These are phyloP conservation scores for Atkinsonella texensis DNA, from an alignment of 2,329 filamentous ascomycete species.

Conservation along the genomic window DNA sequence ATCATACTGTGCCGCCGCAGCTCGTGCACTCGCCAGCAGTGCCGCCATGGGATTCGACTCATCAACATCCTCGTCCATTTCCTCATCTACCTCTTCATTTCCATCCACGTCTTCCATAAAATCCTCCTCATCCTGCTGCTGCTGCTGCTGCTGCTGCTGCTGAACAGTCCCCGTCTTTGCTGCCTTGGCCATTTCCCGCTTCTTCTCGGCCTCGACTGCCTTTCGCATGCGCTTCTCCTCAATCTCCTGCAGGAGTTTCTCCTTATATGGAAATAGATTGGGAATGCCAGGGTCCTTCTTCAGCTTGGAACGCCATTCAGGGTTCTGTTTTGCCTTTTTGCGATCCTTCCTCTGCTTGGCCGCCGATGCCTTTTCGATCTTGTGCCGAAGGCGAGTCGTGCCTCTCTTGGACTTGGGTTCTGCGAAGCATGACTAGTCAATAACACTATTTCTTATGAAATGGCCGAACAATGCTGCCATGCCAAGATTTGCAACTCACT, in stretches of 20 bases:
- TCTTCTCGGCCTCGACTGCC: constrained; percentile 62
- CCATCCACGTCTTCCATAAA: constrained; percentile 37
- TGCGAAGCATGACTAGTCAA: constrained; percentile 22
- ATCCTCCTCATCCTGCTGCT: constrained; percentile 30
- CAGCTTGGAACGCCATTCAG: constrained; percentile 85
- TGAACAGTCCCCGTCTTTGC: constrained; percentile 39
- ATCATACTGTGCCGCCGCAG: constrained; percentile 66
- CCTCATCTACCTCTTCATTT: constrained; percentile 36
- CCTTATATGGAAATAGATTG: constrained; percentile 96
- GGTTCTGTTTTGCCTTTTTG: constrained; percentile 90
- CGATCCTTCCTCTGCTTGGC: constrained; percentile 84
- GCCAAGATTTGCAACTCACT: constrained; percentile 24
- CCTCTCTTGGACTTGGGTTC: constrained; percentile 92
- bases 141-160: constrained; percentile 14
- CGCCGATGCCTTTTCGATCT: constrained; percentile 85
- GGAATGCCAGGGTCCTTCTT: constrained; percentile 99
- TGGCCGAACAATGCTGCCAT: too few species aligned
- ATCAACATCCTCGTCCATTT: constrained; percentile 46
- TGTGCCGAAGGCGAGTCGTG: constrained; percentile 80
- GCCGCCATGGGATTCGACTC: constrained; percentile 82
- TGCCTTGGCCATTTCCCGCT: constrained; percentile 60
- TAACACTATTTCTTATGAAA: too few species aligned
- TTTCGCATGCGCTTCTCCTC: constrained; percentile 76
- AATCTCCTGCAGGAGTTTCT: constrained; percentile 86
- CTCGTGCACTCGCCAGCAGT: constrained; percentile 72